These are phyloP conservation scores for Fallopia convolvulus DNA, from an alignment of 148 eudicot genomes.

Conservation along the genomic window DNA sequence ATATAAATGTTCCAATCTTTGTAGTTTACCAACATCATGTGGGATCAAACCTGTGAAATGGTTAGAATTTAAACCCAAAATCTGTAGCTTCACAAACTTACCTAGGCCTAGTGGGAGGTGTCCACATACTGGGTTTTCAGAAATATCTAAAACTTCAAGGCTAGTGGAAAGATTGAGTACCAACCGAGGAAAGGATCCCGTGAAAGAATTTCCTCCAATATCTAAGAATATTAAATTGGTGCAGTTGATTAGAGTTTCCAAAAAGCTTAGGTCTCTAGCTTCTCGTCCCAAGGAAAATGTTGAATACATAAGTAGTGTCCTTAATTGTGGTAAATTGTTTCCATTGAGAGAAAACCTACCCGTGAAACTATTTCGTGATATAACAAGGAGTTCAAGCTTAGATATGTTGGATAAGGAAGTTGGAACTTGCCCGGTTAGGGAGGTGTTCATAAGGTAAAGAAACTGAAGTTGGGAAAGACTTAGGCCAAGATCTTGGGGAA, in stretches of 20 bases:
- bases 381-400: neutral
- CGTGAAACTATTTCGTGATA: neutral
- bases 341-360: conserved; percentile 13
- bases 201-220: conserved; percentile 15
- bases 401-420: conserved; percentile 5
- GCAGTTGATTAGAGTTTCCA: no score
- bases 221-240: conserved; percentile 1
- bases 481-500: conserved; percentile 20
- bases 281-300: no score
- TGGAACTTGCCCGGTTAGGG: neutral
- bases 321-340: conserved; percentile 13
- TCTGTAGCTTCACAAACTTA: conserved; percentile 15
- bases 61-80: conserved; percentile 34
- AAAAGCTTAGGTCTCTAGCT: no score
- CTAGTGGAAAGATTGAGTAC: conserved; percentile 21
- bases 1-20: neutral
- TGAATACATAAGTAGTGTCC: neutral
- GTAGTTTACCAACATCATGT: neutral
- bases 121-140: conserved; percentile 16
- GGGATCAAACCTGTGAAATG: conserved; percentile 29
- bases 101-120: conserved; percentile 18
- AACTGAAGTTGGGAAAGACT: neutral
- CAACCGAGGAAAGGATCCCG: conserved; percentile 20
- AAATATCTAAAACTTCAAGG: neutral
- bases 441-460: neutral